Conservation (phyloP, 2,329 filamentous ascomycete genomes). For the Tolypocladium ophioglossoides region DNA sequence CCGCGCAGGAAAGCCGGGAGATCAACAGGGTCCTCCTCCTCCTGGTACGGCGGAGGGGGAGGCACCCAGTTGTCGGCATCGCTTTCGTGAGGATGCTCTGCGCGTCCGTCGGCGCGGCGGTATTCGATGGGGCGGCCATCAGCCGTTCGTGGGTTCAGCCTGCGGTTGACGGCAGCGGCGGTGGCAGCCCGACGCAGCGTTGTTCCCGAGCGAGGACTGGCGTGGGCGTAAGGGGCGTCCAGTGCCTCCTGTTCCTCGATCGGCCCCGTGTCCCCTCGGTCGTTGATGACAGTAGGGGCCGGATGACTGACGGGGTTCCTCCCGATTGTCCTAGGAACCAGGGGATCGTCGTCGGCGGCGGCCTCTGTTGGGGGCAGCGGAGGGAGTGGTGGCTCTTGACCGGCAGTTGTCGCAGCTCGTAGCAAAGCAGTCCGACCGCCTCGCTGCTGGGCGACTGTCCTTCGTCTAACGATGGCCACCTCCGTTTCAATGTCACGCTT, state of each 20-base stretch:
- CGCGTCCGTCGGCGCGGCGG: conserved; percentile 56
- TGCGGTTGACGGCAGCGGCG: conserved; percentile 64
- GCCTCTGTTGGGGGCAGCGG: conserved; percentile 17
- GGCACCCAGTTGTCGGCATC: conserved; percentile 85
- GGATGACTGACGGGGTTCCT: conserved; percentile 9
- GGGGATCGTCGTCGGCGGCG: conserved; percentile 37
- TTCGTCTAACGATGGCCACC: conserved; percentile 65
- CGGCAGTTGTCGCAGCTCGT: conserved; percentile 35
- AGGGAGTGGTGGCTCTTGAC: conserved; percentile 15
- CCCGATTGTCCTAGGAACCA: conserved; percentile 39
- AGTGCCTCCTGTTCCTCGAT: conserved; percentile 50
- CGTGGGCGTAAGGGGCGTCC: conserved; percentile 64
- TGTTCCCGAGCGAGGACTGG: conserved; percentile 57
- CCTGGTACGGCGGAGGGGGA: conserved; percentile 70
- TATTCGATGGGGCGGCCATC: conserved; percentile 48
- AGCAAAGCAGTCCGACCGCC: conserved; percentile 36
- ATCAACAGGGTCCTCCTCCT: conserved; percentile 51
- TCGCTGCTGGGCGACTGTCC: conserved; percentile 57
- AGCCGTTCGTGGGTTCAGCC: conserved; percentile 49
- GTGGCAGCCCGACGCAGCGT: conserved; percentile 64
- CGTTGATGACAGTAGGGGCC: conserved; percentile 13
- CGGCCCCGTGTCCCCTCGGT: conserved; percentile 34
- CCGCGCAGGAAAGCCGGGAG: conserved; percentile 46
- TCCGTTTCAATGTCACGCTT: conserved; percentile 65
- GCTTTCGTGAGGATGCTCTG: conserved; percentile 72